These are phyloP conservation scores for Tympanopsis confertula DNA, from an alignment of 2,329 filamentous ascomycete species.

Conservation along the genomic window DNA sequence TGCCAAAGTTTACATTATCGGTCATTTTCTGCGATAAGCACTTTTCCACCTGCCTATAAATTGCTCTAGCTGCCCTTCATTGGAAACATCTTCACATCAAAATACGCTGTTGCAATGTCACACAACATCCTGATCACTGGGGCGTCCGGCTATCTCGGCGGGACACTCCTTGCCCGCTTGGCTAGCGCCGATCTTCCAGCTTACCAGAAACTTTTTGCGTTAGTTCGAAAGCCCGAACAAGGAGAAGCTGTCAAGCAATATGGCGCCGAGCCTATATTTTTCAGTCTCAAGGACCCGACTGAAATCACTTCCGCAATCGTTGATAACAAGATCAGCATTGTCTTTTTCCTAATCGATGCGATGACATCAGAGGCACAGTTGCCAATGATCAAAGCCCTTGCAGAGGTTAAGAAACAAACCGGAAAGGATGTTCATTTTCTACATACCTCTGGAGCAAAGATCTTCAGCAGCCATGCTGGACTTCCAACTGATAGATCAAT, in stretches of 20 bases:
- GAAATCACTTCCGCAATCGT: conserved; percentile 23
- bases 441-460: conserved; percentile 38
- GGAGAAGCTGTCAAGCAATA: conserved; percentile 29
- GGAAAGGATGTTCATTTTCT: conserved; percentile 33
- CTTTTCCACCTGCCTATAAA: no score
- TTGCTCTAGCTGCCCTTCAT: no score
- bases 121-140: conserved; percentile 36
- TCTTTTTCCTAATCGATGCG: conserved; percentile 34
- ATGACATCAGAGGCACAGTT: conserved; percentile 16
- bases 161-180: conserved; percentile 29
- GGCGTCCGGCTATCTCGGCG: conserved; percentile 39
- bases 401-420: conserved; percentile 25
- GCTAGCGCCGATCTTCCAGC: conserved; percentile 21
- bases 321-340: conserved; percentile 29
- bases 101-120: no score
- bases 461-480: conserved; percentile 34
- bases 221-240: conserved; percentile 32
- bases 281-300: conserved; percentile 22
- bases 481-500: conserved; percentile 26
- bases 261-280: conserved; percentile 24
- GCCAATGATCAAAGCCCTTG: conserved; percentile 31
- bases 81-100: no score
- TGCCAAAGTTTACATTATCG: no score
- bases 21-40: no score
- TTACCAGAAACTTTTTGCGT: conserved; percentile 30